Conservation (phyloP, 352 stramenopile species). For the Globisporangium alternatum region DNA sequence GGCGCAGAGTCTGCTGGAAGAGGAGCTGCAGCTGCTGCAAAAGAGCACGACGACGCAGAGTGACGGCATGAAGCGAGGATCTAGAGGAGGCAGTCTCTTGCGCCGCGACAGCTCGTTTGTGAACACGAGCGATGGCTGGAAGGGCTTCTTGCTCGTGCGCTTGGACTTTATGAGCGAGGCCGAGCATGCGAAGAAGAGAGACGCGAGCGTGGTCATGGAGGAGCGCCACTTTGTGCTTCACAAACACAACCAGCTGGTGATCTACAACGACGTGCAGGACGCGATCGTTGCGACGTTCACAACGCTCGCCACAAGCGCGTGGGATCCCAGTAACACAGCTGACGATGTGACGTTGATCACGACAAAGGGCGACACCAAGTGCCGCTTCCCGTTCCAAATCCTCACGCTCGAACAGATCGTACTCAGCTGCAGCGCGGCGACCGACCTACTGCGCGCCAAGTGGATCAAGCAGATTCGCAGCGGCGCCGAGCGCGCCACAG, state of each 20-base stretch:
- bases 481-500: constrained; percentile 42
- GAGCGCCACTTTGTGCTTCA: constrained; percentile 47
- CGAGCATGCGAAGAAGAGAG: constrained; percentile 25
- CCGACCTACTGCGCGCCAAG: constrained; percentile 49
- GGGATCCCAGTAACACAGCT: constrained; percentile 16
- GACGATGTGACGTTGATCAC: constrained; percentile 26
- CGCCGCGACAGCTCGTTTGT: constrained; percentile 10
- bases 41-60: neutral
- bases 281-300: constrained; percentile 34
- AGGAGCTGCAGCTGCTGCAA: constrained; percentile 23
- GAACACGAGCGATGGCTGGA: neutral
- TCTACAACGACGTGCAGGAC: constrained; percentile 33
- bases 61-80: neutral
- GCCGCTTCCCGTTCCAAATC: constrained; percentile 66
- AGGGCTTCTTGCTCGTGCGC: constrained; percentile 32
- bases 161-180: constrained; percentile 29
- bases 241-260: constrained; percentile 44
- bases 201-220: constrained; percentile 28
- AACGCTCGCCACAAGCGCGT: constrained; percentile 42
- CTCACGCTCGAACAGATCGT: constrained; percentile 63
- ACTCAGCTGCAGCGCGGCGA: constrained; percentile 55
- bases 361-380: constrained; percentile 16
- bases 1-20: constrained; percentile 40
- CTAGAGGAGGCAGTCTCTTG: neutral
- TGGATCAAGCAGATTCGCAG: constrained; percentile 70